These are phyloP conservation scores for Phytomonas sp. DNA, from an alignment of 208 protist genomes.

Conservation along the genomic window DNA sequence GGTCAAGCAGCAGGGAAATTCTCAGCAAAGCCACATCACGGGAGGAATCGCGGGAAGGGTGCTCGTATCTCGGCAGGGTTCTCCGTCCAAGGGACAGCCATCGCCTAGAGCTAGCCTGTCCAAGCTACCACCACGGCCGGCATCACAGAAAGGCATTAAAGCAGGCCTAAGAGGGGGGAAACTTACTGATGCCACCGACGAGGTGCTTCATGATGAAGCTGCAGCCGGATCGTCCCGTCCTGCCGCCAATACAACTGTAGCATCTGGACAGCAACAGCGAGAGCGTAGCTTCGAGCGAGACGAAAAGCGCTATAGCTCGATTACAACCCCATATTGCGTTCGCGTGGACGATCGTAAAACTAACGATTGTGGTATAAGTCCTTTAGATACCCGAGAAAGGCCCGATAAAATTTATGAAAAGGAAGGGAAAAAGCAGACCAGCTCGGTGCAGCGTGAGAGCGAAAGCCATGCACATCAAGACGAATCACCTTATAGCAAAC, in stretches of 20 bases:
- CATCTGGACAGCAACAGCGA: neutral
- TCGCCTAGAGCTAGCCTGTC: neutral
- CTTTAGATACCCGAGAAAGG: neutral
- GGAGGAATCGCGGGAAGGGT: neutral
- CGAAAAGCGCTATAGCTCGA: constrained; percentile 25
- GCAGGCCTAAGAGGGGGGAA: neutral
- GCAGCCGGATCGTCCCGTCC: too few relatives aligned
- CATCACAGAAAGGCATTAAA: neutral
- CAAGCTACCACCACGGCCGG: neutral
- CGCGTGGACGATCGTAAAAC: neutral
- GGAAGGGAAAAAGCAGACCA: constrained; percentile 18
- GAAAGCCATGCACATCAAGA: constrained; percentile 16
- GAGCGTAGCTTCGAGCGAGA: constrained; percentile 32
- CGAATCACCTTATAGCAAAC: constrained; percentile 19
- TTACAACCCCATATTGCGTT: constrained; percentile 1
- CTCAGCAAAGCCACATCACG: neutral
- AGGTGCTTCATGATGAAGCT: too few relatives aligned
- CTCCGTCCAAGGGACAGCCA: neutral
- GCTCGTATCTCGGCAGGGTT: neutral
- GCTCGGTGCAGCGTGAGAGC: constrained; percentile 12
- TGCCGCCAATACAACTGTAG: neutral
- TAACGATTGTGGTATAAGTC: neutral
- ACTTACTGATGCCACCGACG: too few relatives aligned
- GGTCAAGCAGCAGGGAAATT: neutral
- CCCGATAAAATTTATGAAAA: neutral